A percentile compares a stretch with the other conserved stretches of the same genome.
Evolutionary conservation across 2,329 filamentous ascomycete genomes (phyloP).

Genomic region (Ceratocystis cacaofunesta): DNA sequence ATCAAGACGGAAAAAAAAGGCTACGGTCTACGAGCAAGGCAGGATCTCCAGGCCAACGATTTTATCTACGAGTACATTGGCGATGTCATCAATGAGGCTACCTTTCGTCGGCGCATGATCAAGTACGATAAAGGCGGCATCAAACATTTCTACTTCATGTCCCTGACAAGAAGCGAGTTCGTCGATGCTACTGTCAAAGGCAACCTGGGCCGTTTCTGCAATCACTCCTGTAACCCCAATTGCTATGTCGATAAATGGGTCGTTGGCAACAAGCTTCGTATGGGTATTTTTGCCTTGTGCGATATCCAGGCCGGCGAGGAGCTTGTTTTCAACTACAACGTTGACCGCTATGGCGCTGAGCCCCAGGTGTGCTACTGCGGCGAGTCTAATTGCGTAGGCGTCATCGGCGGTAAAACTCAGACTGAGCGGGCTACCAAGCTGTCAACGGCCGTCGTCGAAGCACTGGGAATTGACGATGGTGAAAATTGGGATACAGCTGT

Average conservation of each 20-base stretch:
- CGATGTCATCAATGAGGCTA: conserved; percentile 87
- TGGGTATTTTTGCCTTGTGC: conserved; percentile 93
- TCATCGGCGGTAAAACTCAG: conserved; percentile 94
- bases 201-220: conserved; percentile 93
- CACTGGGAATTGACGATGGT: conserved; percentile 82
- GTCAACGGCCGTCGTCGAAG: conserved; percentile 77
- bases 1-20: conserved; percentile 98
- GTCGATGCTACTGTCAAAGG: conserved; percentile 95
- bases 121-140: conserved; percentile 94
- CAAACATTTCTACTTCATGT: conserved; percentile 99
- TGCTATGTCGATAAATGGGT: conserved; percentile 99
- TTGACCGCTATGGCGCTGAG: conserved; percentile 92
- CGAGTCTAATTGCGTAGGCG: conserved; percentile 87
- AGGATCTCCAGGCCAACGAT: conserved; percentile 62
- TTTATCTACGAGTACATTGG: conserved; percentile 98
- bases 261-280: conserved; percentile 88
- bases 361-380: conserved; percentile 95
- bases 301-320: conserved; percentile 79
- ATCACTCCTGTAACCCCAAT: conserved; percentile 97
- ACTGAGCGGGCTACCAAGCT: conserved; percentile 90
- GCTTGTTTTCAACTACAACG: conserved; percentile 98
- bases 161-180: conserved; percentile 87
- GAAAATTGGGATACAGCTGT: conserved; percentile 87
- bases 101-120: conserved; percentile 77
- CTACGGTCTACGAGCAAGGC: conserved; percentile 74